Percentiles rank a stretch among this genome's conserved stretches.
These are phyloP conservation scores for Ophiostoma australiae DNA, from an alignment of 2,329 filamentous ascomycete genomes.

Conservation along the genomic window DNA sequence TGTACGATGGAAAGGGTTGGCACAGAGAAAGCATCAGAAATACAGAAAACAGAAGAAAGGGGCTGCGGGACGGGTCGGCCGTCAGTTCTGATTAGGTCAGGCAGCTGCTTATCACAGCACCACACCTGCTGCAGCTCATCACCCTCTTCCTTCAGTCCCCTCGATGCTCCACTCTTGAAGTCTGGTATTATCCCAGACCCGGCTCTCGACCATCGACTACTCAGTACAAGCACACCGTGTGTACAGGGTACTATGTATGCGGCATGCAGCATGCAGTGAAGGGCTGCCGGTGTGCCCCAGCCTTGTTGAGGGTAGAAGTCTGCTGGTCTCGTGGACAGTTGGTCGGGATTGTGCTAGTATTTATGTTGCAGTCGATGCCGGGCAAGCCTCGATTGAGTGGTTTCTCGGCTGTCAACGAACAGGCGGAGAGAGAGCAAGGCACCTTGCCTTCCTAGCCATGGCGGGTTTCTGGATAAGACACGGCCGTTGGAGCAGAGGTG, in stretches of 20 bases:
- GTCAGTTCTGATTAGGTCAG: background rate
- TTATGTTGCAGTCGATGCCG: background rate
- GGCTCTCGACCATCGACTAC: background rate
- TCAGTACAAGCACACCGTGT: background rate
- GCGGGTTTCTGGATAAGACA: too few species aligned
- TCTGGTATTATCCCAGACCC: background rate
- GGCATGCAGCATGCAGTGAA: background rate
- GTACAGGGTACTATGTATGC: too few species aligned
- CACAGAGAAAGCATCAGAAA: background rate
- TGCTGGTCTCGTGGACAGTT: conserved; percentile 2
- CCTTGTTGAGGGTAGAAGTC: background rate
- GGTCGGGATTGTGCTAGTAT: background rate
- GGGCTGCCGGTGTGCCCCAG: background rate
- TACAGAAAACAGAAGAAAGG: background rate
- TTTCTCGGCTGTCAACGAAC: background rate
- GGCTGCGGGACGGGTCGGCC: background rate
- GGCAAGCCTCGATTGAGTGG: background rate
- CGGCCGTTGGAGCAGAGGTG: too few species aligned
- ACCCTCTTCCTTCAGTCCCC: background rate
- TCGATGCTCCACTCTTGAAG: background rate
- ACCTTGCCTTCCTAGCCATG: too few species aligned
- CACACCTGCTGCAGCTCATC: background rate
- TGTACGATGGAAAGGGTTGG: background rate
- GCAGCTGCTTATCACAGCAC: background rate
- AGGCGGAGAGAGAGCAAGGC: background rate